Evolutionary conservation across 345 rosid genomes (phyloP).

Genomic region (Melaleuca alternifolia): DNA sequence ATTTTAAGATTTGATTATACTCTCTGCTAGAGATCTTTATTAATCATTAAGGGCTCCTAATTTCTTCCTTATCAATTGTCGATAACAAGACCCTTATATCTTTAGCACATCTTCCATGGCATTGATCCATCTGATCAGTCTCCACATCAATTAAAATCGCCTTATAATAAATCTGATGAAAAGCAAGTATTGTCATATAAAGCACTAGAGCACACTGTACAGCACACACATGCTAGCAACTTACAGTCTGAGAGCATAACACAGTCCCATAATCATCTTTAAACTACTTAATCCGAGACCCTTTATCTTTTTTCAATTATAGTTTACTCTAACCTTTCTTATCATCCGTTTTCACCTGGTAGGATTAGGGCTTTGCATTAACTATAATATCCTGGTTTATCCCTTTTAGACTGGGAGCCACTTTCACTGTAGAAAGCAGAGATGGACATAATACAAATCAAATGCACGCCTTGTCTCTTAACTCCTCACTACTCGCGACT

Average conservation of each 20-base stretch:
- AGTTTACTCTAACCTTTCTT: neutral
- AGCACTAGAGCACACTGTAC: neutral
- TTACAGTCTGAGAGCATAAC: neutral
- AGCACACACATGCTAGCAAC: neutral
- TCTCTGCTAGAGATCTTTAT: rapidly evolving
- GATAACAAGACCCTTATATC: too few species aligned
- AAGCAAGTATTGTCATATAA: neutral
- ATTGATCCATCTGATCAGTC: neutral
- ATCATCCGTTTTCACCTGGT: neutral
- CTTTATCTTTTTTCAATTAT: neutral
- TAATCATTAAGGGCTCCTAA: neutral
- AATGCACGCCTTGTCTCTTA: conserved; percentile 1
- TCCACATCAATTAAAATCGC: neutral
- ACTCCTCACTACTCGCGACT: neutral
- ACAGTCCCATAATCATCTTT: neutral
- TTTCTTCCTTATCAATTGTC: too few species aligned
- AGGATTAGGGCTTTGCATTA: neutral
- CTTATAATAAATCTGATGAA: neutral
- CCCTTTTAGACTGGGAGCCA: neutral
- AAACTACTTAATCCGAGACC: neutral
- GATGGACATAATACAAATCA: neutral
- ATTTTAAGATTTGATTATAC: neutral
- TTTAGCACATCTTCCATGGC: neutral
- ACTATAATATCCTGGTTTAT: neutral
- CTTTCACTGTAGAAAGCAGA: neutral